Evolutionary conservation across 345 rosid genomes (phyloP).

Genomic region (Eucalyptus microcorys): DNA sequence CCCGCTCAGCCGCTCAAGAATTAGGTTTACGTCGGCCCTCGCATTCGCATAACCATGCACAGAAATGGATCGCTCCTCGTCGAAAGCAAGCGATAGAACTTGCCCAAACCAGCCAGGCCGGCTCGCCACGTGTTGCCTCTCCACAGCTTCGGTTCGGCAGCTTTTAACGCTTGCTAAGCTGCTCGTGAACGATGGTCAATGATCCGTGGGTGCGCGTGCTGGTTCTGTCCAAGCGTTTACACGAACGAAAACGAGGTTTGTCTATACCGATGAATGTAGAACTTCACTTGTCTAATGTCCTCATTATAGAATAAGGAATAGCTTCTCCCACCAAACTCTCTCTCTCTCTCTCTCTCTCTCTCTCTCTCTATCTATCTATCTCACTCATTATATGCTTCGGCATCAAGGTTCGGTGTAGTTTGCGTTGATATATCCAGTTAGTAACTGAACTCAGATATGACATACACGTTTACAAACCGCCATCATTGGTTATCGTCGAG

Average conservation of each 20-base stretch:
- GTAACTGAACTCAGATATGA: neutral
- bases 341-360: neutral
- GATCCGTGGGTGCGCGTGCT: neutral
- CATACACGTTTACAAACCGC: neutral
- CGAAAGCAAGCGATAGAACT: conserved; percentile 11
- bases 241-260: neutral
- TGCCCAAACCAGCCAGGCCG: neutral
- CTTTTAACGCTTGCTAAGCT: neutral
- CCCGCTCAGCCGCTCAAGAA: conserved; percentile 8
- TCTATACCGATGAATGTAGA: neutral
- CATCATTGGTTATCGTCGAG: neutral
- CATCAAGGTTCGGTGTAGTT: neutral
- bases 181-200: neutral
- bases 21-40: conserved; percentile 45
- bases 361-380: neutral
- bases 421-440: neutral
- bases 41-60: conserved; percentile 32
- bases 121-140: conserved; percentile 3
- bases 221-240: neutral
- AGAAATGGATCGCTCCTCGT: conserved; percentile 10
- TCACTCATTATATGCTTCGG: neutral
- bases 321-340: neutral
- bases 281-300: neutral
- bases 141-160: neutral
- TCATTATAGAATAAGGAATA: neutral